A percentile compares a stretch with the other conserved stretches of the same genome.
These are phyloP conservation scores for Aspergillus pseudoglaucus DNA, from an alignment of 2,329 filamentous ascomycete genomes.

Conservation along the genomic window DNA sequence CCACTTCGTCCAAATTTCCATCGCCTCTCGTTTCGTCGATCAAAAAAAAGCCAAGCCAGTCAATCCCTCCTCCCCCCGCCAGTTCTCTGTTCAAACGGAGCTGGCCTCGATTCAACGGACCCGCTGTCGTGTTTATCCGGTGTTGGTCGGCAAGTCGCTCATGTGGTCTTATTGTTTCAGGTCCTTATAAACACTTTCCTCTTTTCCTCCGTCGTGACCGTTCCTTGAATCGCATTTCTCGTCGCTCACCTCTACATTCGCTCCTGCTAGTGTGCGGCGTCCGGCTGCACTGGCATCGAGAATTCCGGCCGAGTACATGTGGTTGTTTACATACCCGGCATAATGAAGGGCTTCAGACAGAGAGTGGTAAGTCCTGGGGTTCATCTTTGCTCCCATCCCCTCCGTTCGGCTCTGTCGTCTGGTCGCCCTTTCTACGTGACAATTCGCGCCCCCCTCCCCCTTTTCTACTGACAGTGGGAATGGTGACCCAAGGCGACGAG, in stretches of 20 bases:
- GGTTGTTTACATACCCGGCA: slow-evolving; percentile 38
- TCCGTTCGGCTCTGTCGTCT: slow-evolving; percentile 3
- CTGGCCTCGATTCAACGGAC: neutral
- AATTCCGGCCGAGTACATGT: slow-evolving; percentile 29
- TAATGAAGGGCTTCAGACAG: slow-evolving; percentile 96
- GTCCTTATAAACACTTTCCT: slow-evolving; percentile 24
- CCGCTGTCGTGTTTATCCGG: slow-evolving; percentile 3
- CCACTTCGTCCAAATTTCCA: neutral
- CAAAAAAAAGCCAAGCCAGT: too few species aligned
- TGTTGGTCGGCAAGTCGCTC: slow-evolving; percentile 19
- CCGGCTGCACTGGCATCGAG: slow-evolving; percentile 30
- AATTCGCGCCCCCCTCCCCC: slow-evolving; percentile 13
- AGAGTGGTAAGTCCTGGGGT: slow-evolving; percentile 69
- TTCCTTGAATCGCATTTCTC: slow-evolving; percentile 14
- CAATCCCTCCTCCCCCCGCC: too few species aligned
- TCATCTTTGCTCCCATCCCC: neutral
- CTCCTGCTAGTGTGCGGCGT: slow-evolving; percentile 30
- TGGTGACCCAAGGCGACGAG: neutral
- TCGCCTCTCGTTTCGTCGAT: neutral
- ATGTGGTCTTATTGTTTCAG: slow-evolving; percentile 20
- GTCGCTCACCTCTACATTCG: slow-evolving; percentile 14
- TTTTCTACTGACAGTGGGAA: slow-evolving; percentile 12
- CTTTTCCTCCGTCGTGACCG: slow-evolving; percentile 11
- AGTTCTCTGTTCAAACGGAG: too few species aligned
- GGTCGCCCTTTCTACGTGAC: slow-evolving; percentile 12